Conservation (phyloP, 2,329 filamentous ascomycete species). For the Epichloe amarillans region DNA sequence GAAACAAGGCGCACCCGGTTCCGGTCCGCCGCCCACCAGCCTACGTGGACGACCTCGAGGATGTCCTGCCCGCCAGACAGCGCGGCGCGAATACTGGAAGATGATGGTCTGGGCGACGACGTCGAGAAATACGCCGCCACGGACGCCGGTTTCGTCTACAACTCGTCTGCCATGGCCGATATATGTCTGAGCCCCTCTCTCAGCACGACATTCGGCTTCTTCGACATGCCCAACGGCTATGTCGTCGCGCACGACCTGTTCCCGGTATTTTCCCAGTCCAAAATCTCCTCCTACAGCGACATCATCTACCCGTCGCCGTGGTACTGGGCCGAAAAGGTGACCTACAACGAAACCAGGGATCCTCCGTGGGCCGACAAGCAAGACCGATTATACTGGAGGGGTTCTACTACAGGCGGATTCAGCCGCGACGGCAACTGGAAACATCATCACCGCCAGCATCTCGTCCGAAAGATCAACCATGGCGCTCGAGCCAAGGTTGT, state of each 20-base stretch:
- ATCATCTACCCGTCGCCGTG: conserved; percentile 94
- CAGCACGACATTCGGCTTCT: conserved; percentile 70
- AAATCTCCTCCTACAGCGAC: conserved; percentile 82
- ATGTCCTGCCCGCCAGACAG: conserved; percentile 73
- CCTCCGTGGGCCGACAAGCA: conserved; percentile 62
- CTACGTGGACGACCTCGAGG: conserved; percentile 79
- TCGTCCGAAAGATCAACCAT: conserved; percentile 73
- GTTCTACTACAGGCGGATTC: conserved; percentile 90
- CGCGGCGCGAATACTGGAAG: conserved; percentile 55
- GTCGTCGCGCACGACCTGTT: conserved; percentile 82
- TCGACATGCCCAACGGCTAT: conserved; percentile 84
- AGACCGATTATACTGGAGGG: conserved; percentile 80
- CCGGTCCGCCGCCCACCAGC: conserved; percentile 77
- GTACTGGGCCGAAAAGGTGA: conserved; percentile 86
- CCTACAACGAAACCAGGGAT: conserved; percentile 61
- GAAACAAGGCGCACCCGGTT: conserved; percentile 73
- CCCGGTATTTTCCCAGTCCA: conserved; percentile 90
- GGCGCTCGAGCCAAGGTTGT: conserved; percentile 33
- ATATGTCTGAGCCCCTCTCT: conserved; percentile 82
- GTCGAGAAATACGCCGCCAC: conserved; percentile 52
- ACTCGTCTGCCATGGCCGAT: conserved; percentile 78
- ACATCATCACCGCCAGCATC: conserved; percentile 76
- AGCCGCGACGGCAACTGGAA: conserved; percentile 87
- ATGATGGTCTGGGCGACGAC: conserved; percentile 53
- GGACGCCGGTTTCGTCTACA: conserved; percentile 76